Conservation (phyloP, 1,284 basidiomycete genomes). For the Leccinum subrobustum region DNA sequence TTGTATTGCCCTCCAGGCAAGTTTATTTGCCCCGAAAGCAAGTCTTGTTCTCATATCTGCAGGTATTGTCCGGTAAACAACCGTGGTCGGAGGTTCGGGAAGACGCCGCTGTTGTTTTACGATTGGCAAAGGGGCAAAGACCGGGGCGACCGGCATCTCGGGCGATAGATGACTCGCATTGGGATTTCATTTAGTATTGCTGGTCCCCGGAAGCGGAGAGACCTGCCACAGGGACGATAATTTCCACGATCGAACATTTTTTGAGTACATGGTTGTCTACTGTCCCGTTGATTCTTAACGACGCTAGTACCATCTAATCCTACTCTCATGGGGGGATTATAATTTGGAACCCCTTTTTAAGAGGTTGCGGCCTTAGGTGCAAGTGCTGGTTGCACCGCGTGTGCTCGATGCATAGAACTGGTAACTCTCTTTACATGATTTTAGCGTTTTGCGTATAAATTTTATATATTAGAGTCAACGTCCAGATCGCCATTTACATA, state of each 20-base stretch:
- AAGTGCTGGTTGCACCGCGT: too few species aligned
- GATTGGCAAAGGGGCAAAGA: not conserved
- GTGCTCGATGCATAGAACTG: too few species aligned
- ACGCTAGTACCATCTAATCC: too few species aligned
- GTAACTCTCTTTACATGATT: too few species aligned
- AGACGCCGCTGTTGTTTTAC: not conserved
- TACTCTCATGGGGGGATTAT: too few species aligned
- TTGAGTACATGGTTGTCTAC: not conserved
- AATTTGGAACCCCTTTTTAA: too few species aligned
- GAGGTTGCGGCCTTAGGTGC: too few species aligned
- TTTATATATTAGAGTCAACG: too few species aligned
- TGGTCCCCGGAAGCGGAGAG: not conserved
- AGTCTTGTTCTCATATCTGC: not conserved
- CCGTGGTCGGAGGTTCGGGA: not conserved
- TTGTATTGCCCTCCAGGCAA: not conserved
- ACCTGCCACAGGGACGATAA: not conserved
- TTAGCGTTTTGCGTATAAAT: too few species aligned
- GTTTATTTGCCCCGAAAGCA: too few species aligned
- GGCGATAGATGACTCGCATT: not conserved
- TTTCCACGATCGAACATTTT: not conserved
- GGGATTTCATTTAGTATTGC: not conserved
- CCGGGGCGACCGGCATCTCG: not conserved
- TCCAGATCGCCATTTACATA: too few species aligned
- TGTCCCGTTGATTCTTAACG: too few species aligned
- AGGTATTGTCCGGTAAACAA: not conserved